These are phyloP conservation scores for Neocatenulostroma microsporum DNA, from an alignment of 2,329 filamentous ascomycete genomes.

Conservation along the genomic window DNA sequence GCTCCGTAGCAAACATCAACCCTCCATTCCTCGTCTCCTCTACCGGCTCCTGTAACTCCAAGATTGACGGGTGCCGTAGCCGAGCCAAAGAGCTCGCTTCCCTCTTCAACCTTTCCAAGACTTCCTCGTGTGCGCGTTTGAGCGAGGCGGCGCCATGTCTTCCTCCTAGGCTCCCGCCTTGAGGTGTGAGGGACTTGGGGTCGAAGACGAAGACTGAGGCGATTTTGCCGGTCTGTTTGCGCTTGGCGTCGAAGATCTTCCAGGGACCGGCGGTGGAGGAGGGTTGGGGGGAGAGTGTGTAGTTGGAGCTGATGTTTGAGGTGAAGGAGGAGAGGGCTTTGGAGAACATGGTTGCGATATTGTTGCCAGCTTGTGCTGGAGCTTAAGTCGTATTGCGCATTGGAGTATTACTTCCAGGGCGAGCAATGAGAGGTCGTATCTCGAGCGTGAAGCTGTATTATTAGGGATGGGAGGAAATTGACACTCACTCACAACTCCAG, in stretches of 20 bases:
- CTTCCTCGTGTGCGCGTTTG: conserved; percentile 79
- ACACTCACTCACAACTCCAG: too few relatives aligned
- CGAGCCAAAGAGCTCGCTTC: conserved; percentile 84
- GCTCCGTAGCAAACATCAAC: conserved; percentile 91
- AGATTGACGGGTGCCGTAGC: conserved; percentile 79
- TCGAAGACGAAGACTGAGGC: conserved; percentile 95
- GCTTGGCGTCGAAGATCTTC: conserved; percentile 97
- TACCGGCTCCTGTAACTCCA: conserved; percentile 89
- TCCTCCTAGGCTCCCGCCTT: conserved; percentile 29
- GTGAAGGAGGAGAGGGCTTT: conserved; percentile 89
- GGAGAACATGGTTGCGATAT: conserved; percentile 81
- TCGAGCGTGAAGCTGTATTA: too few relatives aligned
- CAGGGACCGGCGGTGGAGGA: conserved; percentile 82
- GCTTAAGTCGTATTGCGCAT: too few relatives aligned
- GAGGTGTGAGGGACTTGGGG: conserved; percentile 68
- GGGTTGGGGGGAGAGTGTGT: conserved; percentile 67
- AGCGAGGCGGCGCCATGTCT: conserved; percentile 58
- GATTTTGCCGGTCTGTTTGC: conserved; percentile 82
- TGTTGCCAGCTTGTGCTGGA: too few relatives aligned
- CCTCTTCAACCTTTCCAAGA: conserved; percentile 81
- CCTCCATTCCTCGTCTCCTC: conserved; percentile 89
- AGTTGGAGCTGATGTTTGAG: conserved; percentile 88
- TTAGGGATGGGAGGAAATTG: too few relatives aligned
- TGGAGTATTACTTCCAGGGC: too few relatives aligned
- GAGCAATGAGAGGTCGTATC: too few relatives aligned